Evolutionary conservation across 2,329 filamentous ascomycete species (phyloP).

Genomic region (Xenoacremonium recifei): DNA sequence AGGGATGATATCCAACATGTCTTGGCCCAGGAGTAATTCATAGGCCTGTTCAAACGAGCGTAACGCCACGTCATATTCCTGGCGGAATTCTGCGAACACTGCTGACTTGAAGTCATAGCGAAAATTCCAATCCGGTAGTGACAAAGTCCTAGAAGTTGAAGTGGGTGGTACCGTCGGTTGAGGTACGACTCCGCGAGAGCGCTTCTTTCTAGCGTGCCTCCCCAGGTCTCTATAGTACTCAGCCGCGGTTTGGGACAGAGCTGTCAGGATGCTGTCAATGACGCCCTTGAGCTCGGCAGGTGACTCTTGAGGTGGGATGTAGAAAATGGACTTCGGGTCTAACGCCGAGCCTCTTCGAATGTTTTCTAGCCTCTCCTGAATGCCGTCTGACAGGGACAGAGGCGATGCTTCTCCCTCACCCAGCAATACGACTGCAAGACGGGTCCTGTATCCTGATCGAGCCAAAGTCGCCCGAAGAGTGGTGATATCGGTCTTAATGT

Average conservation of each 20-base stretch:
- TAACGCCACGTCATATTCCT: conserved; percentile 85
- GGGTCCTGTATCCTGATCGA: conserved; percentile 73
- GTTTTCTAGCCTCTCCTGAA: conserved; percentile 69
- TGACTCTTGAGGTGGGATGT: conserved; percentile 73
- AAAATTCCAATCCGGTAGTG: conserved; percentile 84
- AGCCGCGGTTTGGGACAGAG: conserved; percentile 70
- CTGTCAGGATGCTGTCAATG: conserved; percentile 68
- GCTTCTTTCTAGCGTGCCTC: conserved; percentile 89
- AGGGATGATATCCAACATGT: conserved; percentile 84
- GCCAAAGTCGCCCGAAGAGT: conserved; percentile 66
- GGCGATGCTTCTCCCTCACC: conserved; percentile 26
- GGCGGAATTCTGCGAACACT: conserved; percentile 86
- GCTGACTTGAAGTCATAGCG: conserved; percentile 94
- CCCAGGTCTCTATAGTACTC: conserved; percentile 95
- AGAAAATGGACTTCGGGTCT: conserved; percentile 83
- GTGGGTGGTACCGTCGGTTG: conserved; percentile 81
- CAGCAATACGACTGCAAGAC: conserved; percentile 66
- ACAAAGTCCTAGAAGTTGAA: conserved; percentile 80
- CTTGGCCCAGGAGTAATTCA: conserved; percentile 75
- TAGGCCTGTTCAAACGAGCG: conserved; percentile 87
- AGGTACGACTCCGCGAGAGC: conserved; percentile 73
- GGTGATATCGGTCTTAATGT: conserved; percentile 84
- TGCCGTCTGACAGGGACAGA: conserved; percentile 58
- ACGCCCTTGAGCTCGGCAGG: conserved; percentile 70
- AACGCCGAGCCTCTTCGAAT: conserved; percentile 78